Evolutionary conservation across 805 yeast species (phyloP), one percentile per base, ranked within the genome.

Genomic region (Kuraishia piskuri): DNA sequence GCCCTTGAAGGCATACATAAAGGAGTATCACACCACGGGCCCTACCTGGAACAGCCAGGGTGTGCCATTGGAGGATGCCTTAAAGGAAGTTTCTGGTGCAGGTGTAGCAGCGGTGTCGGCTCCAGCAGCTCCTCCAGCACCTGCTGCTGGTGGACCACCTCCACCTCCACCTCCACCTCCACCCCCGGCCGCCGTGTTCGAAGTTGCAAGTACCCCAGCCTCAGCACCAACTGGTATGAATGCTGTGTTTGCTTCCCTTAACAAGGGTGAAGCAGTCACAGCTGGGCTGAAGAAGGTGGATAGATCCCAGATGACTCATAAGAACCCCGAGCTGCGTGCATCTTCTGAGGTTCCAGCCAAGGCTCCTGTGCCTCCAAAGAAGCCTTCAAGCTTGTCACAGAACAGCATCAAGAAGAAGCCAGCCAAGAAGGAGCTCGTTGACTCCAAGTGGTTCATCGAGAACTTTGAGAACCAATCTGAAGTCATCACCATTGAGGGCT

Each of bases 101-200:
- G 54, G 59, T 1, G 52, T 63, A 21, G 47, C 64, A 22, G 51
- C 69, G 7, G 57, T 68, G 1, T 50, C 66, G 2, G 56, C 60
- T 2, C 58, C 72, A 22, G 53, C 69, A n/a, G 61, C 72, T n/a
- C 61, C 74, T 2, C 63, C 80, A 2, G 63, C 75, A 12, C 55
- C 70, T 23, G 63, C 75, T 12, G 59, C 68, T 25, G 59, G 71
- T 4, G 62, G 72, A 12, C 71, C 77, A 7, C 40, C 40, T 8
- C 88, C 91, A 6, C 95, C 96, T 19, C 97, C 97, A 1, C 96
- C 96, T 2, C 96, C 96, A 2, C 92, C 94, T 1, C 89, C 96
- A 2, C 96, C 96, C 9, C 92, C 96, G 24, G 83, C 95, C 9
- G 72, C 83, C 54, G 73, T 86, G 40, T 88, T 82, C 63, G 82